Percentiles rank a stretch among this genome's conserved stretches.
phyloP scores from a whole-genome alignment of 768 basidiomycete species.

The Cystobasidium onofrii region DNA sequence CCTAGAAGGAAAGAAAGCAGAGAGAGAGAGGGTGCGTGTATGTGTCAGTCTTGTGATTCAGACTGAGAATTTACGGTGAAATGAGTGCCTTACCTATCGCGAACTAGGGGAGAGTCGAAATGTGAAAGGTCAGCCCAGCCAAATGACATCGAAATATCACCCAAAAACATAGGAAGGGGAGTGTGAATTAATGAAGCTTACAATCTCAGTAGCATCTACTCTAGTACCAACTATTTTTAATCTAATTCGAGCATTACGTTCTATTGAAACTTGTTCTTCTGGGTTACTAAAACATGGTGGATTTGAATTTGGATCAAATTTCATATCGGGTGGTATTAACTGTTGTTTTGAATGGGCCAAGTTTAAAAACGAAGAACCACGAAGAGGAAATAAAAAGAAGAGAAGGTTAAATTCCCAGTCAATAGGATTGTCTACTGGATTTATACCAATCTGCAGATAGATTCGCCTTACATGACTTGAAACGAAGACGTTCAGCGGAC shows the following conservation, averaged over 20 bases:
- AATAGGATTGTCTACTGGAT: no score
- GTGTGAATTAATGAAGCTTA: not conserved
- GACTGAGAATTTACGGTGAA: not conserved
- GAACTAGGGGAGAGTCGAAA: slow-evolving; percentile 9
- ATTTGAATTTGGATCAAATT: slow-evolving; percentile 89
- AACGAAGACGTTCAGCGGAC: slow-evolving; percentile 86
- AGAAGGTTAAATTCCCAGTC: no score
- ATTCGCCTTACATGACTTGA: slow-evolving; percentile 88
- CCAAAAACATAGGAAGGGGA: no score
- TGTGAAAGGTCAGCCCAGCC: no score
- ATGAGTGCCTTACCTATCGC: not conserved
- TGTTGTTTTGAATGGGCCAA: slow-evolving; percentile 42
- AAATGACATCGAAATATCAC: no score
- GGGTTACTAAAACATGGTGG: slow-evolving; percentile 71
- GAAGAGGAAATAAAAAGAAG: not conserved
- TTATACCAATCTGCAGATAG: no score
- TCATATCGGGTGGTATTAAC: slow-evolving; percentile 90
- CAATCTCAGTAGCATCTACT: slow-evolving; percentile 95
- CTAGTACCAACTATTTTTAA: slow-evolving; percentile 97
- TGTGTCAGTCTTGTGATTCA: not conserved
- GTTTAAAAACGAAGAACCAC: not conserved
- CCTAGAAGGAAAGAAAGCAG: not conserved
- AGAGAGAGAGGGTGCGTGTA: not conserved
- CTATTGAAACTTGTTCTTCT: slow-evolving; percentile 68
- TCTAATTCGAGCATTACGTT: slow-evolving; percentile 71